Evolutionary conservation across 2,329 filamentous ascomycete genomes (phyloP).

Genomic region (Verticillium albo-atrum): DNA sequence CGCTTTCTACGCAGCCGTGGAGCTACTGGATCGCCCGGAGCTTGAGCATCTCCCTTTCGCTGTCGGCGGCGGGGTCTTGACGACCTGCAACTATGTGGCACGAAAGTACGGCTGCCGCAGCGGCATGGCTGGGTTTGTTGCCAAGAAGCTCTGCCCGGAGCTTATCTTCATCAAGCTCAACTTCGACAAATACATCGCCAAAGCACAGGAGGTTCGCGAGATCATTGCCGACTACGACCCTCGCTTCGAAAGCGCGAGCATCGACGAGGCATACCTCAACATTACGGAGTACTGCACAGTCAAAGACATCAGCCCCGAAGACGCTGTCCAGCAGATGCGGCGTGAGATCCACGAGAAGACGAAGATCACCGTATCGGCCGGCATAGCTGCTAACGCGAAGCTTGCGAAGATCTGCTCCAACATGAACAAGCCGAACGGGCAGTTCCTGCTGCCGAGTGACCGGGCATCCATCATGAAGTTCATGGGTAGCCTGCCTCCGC

Average conservation of each 20-base stretch:
- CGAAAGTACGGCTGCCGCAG: conserved; percentile 86
- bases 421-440: conserved; percentile 93
- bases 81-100: conserved; percentile 80
- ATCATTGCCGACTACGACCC: conserved; percentile 85
- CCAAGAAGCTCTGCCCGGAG: conserved; percentile 86
- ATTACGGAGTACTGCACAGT: conserved; percentile 79
- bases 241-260: conserved; percentile 86
- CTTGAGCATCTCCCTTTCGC: conserved; percentile 85
- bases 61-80: conserved; percentile 67
- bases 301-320: conserved; percentile 63
- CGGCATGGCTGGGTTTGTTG: conserved; percentile 95
- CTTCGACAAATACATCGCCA: conserved; percentile 85
- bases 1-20: conserved; percentile 94
- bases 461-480: conserved; percentile 75
- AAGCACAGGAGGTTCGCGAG: conserved; percentile 80
- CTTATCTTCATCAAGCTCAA: conserved; percentile 79
- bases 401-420: conserved; percentile 95
- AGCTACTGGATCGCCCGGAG: conserved; percentile 78
- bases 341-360: conserved; percentile 70
- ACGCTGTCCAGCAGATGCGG: conserved; percentile 74
- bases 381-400: conserved; percentile 89
- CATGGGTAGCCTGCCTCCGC: conserved; percentile 76
- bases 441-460: conserved; percentile 72
- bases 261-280: conserved; percentile 95
- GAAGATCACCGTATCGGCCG: conserved; percentile 85